Evolutionary conservation across 805 yeast species (phyloP), one percentile per base, ranked within the genome.

Genomic region (Candida pseudofarinosa): DNA sequence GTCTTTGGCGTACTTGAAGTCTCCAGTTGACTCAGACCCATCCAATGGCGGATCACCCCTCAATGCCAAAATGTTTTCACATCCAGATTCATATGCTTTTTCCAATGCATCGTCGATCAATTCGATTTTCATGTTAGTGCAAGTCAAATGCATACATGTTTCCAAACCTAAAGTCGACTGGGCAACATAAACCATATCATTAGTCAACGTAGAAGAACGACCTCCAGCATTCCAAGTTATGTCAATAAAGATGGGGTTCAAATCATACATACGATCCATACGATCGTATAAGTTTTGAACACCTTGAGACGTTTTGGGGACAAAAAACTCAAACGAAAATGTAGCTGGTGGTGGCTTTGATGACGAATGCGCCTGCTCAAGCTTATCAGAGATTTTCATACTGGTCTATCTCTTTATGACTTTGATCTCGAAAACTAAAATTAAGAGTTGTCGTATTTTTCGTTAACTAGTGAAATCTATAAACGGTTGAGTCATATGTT

Each of bases 151-250:
- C 97, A 93, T 90, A 62, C 98, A 93, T 0, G 98, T 91, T 57
- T 91, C 98, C 47, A 91, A 71, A 6, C 97, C 97, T 42, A 90
- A 71, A 2, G 88, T 90, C 2, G 90, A 81, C 53, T 90, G 96
- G 0, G 97, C 80, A 2, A 95, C 88, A 52, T 88, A 79, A 4
- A 93, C 95, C 78, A 93, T 83, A 52, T 93, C 98, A 30, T 89
- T 85, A 18, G 99, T 89, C 49, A 89, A 69, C 35, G 81, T 80
- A 4, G 95, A 82, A 39, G 85, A 66, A 38, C 95, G 76, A 4
- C 98, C 98, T 33, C 99, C 99, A 3, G 99, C 99, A 58, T 91
- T 91, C 99, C 99, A 93, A 1, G 99, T 93, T 49, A 93, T 86
- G 60, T 93, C 99, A 45, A 93, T 82, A 63, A 93, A 93, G 50